Base-by-base conservation (phyloP, 139 green algal species). In the Eudorina sp. region DNA sequence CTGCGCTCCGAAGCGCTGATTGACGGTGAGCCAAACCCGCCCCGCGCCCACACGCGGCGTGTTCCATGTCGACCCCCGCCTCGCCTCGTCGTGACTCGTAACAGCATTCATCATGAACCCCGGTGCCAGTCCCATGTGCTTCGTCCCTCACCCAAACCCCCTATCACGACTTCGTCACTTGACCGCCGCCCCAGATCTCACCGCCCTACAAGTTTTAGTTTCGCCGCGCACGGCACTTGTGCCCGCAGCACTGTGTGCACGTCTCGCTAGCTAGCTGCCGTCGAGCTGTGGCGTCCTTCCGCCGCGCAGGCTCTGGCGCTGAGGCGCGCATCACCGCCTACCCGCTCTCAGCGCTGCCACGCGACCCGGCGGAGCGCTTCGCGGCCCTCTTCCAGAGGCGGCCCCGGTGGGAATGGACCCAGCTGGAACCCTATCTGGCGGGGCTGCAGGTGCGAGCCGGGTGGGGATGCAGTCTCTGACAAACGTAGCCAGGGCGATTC, bases 401-500 rank as follows among this genome's bases (percentile, higher is more conserved):
- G 27, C 40, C 82, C 0, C 86, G 86, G 43, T 97, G 95, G 95
- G 88, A 90, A 72, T 89, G 80, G 77, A 80, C 43, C 8, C 85
- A 94, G 16, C 62, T 97, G 76, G 87, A 93, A 58, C 93, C 95
- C 5, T 97, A 94, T 83, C 81, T 95, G 34, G 46, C 51, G n/a
- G 89, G 76, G 45, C 34, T 97, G 13, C 83, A 90, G 91, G 91
- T 93, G 62, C 36, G 88, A 14, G 21, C 19, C 8, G 1, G 29
- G 45, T 11, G 45, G 21, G 45, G 13, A 11, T 36, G 34, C 2
- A 27, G 13, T 68, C 48, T 14, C n/a, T 3, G 48, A 48, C 11
- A 8, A 45, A 29, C 19, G 27, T 36, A 2, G 23, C 7, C 34
- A 31, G 74, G 29, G 6, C 4, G 62, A n/a, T 72, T 40, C 29